Percentiles rank a stretch among this genome's conserved stretches.
Evolutionary conservation across 2,329 filamentous ascomycete species (phyloP).

Genomic region (Gnomoniopsis sp.): DNA sequence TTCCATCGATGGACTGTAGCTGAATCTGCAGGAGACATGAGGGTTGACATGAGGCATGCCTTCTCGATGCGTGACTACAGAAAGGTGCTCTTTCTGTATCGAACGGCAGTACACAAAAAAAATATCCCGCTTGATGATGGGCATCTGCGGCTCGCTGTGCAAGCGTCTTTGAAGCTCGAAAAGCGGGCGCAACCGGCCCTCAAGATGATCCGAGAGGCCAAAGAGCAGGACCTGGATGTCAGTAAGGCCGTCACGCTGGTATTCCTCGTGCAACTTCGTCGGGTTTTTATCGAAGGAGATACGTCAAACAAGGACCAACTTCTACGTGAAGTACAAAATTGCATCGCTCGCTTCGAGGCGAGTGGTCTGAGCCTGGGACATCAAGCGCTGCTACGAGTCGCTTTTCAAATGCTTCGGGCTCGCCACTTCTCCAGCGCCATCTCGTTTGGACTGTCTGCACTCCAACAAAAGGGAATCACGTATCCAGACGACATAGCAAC

Average conservation of each 20-base stretch:
- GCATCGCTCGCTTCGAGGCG: conserved; percentile 22
- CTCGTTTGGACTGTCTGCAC: conserved; percentile 26
- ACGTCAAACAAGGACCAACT: conserved; percentile 19
- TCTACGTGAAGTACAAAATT: conserved; percentile 19
- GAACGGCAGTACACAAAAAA: conserved; percentile 26
- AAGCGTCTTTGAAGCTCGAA: conserved; percentile 35
- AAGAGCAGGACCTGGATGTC: conserved; percentile 39
- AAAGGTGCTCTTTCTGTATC: conserved; percentile 32
- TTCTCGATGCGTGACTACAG: conserved; percentile 3
- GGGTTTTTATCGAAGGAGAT: conserved; percentile 25
- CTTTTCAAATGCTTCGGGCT: conserved; percentile 24
- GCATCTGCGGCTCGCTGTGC: conserved; percentile 46
- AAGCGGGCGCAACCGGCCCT: conserved; percentile 31
- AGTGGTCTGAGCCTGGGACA: conserved; percentile 23
- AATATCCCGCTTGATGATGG: conserved; percentile 36
- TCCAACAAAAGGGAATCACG: conserved; percentile 17
- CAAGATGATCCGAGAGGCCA: conserved; percentile 36
- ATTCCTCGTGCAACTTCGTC: conserved; percentile 34
- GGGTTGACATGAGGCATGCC: conserved; percentile 15
- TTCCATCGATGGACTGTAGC: conserved; percentile 1
- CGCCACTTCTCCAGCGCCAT: conserved; percentile 27
- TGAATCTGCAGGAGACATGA: conserved; percentile 4
- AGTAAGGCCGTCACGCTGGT: conserved; percentile 37
- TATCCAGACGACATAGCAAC: conserved; percentile 28
- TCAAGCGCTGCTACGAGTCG: conserved; percentile 28